A percentile compares a stretch with the other conserved stretches of the same genome.
Evolutionary conservation across 2,329 filamentous ascomycete species (phyloP).

Genomic region (Clathrospora elynae): DNA sequence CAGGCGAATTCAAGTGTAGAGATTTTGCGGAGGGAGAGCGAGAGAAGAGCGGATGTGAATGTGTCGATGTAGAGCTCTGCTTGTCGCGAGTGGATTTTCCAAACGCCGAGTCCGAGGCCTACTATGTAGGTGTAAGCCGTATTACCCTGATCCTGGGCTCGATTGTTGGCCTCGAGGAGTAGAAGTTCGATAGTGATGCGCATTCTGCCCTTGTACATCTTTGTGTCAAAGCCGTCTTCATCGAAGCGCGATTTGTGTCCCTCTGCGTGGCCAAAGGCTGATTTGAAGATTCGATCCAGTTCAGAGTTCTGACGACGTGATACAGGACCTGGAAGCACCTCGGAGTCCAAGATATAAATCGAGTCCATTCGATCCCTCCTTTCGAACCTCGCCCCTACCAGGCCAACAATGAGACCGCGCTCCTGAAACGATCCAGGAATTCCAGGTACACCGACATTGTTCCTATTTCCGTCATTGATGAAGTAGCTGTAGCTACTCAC

Average conservation of each 20-base stretch:
- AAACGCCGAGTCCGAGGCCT: conserved; percentile 12
- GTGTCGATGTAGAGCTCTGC: conserved; percentile 9
- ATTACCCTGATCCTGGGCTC: conserved; percentile 5
- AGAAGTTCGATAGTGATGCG: conserved; percentile 10
- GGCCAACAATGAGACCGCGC: conserved; percentile 10
- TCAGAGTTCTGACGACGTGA: conserved; percentile 3
- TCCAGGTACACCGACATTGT: conserved; percentile 2
- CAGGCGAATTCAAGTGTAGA: conserved; percentile 14
- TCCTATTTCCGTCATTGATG: conserved; percentile 12
- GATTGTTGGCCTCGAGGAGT: conserved; percentile 10
- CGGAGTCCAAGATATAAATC: conserved; percentile 1
- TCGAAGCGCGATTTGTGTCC: not conserved
- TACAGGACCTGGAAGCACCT: too few species aligned
- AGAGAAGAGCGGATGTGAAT: conserved; percentile 4
- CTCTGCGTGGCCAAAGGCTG: conserved; percentile 3
- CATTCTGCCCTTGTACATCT: conserved; percentile 11
- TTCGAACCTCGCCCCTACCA: conserved; percentile 14
- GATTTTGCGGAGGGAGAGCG: conserved; percentile 6
- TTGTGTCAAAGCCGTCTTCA: conserved; percentile 3
- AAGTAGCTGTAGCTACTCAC: conserved; percentile 10
- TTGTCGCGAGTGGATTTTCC: conserved; percentile 5
- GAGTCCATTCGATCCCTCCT: conserved; percentile 9
- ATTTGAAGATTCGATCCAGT: not conserved
- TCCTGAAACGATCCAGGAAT: conserved; percentile 4
- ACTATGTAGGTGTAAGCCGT: conserved; percentile 11